Evolutionary conservation across 495 filamentous ascomycete genomes (phyloP).

Genomic region (Geoglossum glabrum): DNA sequence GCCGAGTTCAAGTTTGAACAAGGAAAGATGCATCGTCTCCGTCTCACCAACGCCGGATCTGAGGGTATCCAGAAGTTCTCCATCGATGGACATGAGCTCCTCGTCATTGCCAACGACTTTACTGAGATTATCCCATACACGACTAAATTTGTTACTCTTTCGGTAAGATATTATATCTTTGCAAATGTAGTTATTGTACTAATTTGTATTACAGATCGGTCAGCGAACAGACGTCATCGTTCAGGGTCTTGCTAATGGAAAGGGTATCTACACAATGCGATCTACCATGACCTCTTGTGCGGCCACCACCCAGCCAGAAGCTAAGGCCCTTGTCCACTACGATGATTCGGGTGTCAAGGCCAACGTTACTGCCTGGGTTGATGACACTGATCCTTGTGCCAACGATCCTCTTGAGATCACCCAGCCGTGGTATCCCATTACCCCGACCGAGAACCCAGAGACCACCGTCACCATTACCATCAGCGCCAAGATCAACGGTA

Average conservation of each 20-base stretch:
- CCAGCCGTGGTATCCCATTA: constrained; percentile 30
- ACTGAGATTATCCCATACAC: constrained; percentile 29
- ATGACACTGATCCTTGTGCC: neutral
- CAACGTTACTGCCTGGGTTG: neutral
- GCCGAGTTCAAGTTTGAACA: constrained; percentile 16
- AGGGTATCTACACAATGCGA: constrained; percentile 2
- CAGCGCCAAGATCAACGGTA: constrained; percentile 26
- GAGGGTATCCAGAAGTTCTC: constrained; percentile 29
- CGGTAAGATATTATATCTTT: neutral
- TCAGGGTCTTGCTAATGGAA: neutral
- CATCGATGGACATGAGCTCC: constrained; percentile 30
- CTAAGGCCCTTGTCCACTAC: constrained; percentile 23
- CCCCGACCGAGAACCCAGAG: constrained; percentile 22
- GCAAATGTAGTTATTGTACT: neutral
- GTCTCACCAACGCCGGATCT: constrained; percentile 34
- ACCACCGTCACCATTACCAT: constrained; percentile 31
- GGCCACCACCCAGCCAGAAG: constrained; percentile 9
- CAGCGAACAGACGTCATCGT: constrained; percentile 3
- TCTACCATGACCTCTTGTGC: neutral
- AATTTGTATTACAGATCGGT: neutral
- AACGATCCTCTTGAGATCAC: constrained; percentile 27
- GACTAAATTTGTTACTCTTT: neutral
- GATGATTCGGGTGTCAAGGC: constrained; percentile 14
- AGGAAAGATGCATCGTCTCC: constrained; percentile 30
- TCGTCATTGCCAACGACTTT: constrained; percentile 29